Evolutionary conservation across 2,329 filamentous ascomycete species (phyloP), one percentile per base, ranked within the genome.

Genomic region (Xylariaceae sp.): DNA sequence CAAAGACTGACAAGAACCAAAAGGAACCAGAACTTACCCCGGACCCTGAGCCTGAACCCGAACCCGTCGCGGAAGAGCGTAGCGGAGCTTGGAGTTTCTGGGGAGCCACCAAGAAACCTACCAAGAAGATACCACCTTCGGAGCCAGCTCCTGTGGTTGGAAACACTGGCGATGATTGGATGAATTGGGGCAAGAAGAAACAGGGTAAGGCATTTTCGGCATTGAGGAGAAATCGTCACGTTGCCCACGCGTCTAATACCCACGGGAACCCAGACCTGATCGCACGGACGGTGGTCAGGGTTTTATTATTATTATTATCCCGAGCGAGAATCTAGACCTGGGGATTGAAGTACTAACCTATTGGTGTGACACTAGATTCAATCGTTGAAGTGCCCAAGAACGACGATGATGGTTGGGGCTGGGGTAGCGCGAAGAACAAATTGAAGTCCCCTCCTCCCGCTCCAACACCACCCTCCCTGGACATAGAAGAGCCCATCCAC

Each of bases 41-140:
- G 0, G 45, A 39, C 31, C 42, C 45, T 0, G 45, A 45, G 33
- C 51, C 53, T 36, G 50, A 66, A 52, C 57, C 62, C 12, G 64
- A 66, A 42, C 55, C 67, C 44, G 61, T 67, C 33, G 67, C 63
- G 12, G 71, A 72, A 39, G 76, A 79, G 30, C 39, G 47, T 19
- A 47, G 48, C 47, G 77, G 77, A 49, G 79, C 80, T 56, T 81
- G 80, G 63, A 75, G 71, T 51, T 75, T 76, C 42, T 83, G 80
- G 72, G 77, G 75, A 31, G 79, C 75, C 45, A 69, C 72, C 11
- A 80, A 80, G 60, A 81, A 80, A 53, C 62, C 49, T 10, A 70
- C 48, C 2, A 70, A 70, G 59, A 66, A 68, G 42, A 12, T 36
- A 3, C 30, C 46, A 12, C 35, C 44, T 36, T 15, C 48, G n/a